Evolutionary conservation across 352 stramenopile genomes (phyloP), one percentile per base, ranked within the genome.

Genomic region (Globisporangium recalcitrans): DNA sequence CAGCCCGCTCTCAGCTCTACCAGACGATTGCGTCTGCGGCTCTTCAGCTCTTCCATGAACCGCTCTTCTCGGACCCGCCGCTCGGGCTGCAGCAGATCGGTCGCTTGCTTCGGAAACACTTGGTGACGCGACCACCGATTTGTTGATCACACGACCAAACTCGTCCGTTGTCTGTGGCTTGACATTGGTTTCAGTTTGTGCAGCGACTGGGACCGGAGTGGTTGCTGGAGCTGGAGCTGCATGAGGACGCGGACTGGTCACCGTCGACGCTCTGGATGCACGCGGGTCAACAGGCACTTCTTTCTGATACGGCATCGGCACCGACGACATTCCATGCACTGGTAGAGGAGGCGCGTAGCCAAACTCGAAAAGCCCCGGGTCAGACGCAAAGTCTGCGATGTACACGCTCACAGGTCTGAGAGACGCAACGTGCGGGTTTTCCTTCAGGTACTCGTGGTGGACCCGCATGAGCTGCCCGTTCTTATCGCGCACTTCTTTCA

Each of bases 381-480:
- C 81, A 11, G 63, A 64, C 14, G 64, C 73, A 52, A 72, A 73
- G 48, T 88, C 77, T 1, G 63, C 75, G 11, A 86, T 62, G 44
- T 77, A 80, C n/a, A 58, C 53, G 16, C 70, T 72, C 21, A 90
- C 78, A 11, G 70, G 73, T 55, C 81, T 71, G 31, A 94, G 65
- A 11, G 63, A 65, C 0, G 64, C 57, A 14, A 94, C 44, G 48
- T 82, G 72, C 8, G 82, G 85, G 53, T 94, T 89, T 31, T 94
- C 85, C 46, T 82, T 74, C 21, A 86, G 65, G 42, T 94, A 94
- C 52, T 91, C 81, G 26, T 76, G 70, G 52, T 80, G 80, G 13
- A 91, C 71, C n/a, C 78, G 75, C 74, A 87, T 82, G 34, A 94
- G 69, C 46, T 90, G 72, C 1, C 77, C 78, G 52, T 94, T 91